Evolutionary conservation across 2,329 filamentous ascomycete species (phyloP).

Genomic region (Lasiodiplodia gonubiensis): DNA sequence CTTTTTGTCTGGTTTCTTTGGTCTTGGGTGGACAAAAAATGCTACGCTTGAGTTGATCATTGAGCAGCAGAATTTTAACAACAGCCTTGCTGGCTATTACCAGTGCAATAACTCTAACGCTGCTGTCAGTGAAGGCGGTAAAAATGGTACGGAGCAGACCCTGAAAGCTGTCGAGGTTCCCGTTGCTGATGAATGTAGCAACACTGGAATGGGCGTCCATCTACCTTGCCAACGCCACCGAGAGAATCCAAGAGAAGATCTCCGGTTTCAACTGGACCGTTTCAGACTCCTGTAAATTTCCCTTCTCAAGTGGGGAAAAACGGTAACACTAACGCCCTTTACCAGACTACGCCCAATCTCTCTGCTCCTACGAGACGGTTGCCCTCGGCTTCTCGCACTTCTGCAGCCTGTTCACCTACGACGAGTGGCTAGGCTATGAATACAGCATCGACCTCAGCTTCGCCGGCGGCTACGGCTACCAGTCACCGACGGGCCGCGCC

Average conservation of each 20-base stretch:
- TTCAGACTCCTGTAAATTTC: constrained; percentile 39
- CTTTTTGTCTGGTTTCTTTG: constrained; percentile 80
- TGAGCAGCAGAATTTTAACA: constrained; percentile 68
- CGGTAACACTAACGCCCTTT: background rate
- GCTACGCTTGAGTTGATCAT: constrained; percentile 75
- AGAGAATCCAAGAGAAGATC: constrained; percentile 63
- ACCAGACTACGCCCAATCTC: constrained; percentile 69
- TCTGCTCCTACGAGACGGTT: constrained; percentile 81
- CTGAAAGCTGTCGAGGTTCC: background rate
- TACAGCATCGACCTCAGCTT: constrained; percentile 74
- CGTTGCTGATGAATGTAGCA: constrained; percentile 46
- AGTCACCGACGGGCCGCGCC: constrained; percentile 69
- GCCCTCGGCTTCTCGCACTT: constrained; percentile 76
- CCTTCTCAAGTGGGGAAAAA: background rate
- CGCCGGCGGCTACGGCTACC: constrained; percentile 65
- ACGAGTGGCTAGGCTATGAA: constrained; percentile 75
- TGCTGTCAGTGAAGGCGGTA: constrained; percentile 8
- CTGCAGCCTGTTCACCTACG: constrained; percentile 75
- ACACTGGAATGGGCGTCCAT: constrained; percentile 64
- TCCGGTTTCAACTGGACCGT: constrained; percentile 44
- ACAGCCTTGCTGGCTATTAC: constrained; percentile 70
- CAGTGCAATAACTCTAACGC: constrained; percentile 68
- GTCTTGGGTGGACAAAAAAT: constrained; percentile 73
- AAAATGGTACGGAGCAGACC: background rate
- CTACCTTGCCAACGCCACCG: constrained; percentile 70